Evolutionary conservation across 306 rosid species (phyloP), one percentile per base, ranked within the genome.

Genomic region (Medicago lupulina): DNA sequence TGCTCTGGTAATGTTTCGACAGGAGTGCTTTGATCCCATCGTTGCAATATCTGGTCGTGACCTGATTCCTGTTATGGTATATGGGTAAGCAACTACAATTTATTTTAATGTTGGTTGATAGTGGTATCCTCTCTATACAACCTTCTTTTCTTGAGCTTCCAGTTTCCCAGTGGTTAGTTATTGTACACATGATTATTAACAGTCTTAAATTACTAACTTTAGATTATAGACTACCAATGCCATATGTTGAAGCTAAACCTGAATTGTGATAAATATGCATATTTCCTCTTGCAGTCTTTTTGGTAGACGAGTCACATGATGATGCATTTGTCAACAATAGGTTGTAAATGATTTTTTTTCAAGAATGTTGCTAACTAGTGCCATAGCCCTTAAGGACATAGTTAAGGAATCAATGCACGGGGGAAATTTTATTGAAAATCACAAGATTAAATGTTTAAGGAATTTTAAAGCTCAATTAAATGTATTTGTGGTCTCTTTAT

Each of bases 11-110:
- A 41, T 80, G 83, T 65, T 73, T 90, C 82, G 62, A 68, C 93
- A 92, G 99, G 99, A 96, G 79, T 92, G 99, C 78, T 96, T 96
- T 88, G 99, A 96, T 76, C 99, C 99, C 78, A 96, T 96, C 74
- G 97, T 96, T 83, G 98, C 99, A 46, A 13, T 71, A 67, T 96
- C 99, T 16, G 99, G 99, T 62, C 98, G 99, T 73, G 99, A 96
- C 83, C 75, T 96, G 88, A 96, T 96, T 80, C 99, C 99, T 70
- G 98, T 96, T 53, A 96, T 96, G 99, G 98, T 96, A 51, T 96
- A 96, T 5, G 99, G 99, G 99, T 96, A 76, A 86, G 96, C 63
- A 77, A 54, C 61, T 74, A 41, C 7, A 50, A 49, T 55, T 79
- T 65, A 57, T 75, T 68, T 69, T 28, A 62, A 9, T 47, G 39